Conservation (phyloP, 495 filamentous ascomycete genomes). For the Clavariopsis aquatica region DNA sequence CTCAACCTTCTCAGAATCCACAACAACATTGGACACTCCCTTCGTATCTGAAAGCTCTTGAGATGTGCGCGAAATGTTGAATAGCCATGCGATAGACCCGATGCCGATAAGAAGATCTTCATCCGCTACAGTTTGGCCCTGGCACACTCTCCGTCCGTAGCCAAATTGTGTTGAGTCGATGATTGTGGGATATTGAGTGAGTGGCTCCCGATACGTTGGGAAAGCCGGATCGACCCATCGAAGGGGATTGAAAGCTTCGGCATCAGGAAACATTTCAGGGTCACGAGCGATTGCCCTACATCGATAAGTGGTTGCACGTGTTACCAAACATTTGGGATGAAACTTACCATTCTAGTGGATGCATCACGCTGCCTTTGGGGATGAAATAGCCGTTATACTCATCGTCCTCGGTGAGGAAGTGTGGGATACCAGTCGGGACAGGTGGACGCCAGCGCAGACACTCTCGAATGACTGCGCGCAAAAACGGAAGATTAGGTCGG, state of each 20-base stretch:
- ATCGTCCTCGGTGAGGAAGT: slow-evolving; percentile 56
- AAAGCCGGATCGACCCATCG: slow-evolving; percentile 47
- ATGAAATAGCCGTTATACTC: slow-evolving; percentile 60
- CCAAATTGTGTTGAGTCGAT: slow-evolving; percentile 59
- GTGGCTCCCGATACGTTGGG: slow-evolving; percentile 58
- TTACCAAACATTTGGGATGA: background rate
- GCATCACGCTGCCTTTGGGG: slow-evolving; percentile 57
- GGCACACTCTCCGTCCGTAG: slow-evolving; percentile 62
- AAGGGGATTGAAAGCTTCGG: slow-evolving; percentile 44
- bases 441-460: slow-evolving; percentile 62
- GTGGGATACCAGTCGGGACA: slow-evolving; percentile 53
- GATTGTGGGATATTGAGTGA: slow-evolving; percentile 57
- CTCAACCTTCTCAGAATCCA: slow-evolving; percentile 24
- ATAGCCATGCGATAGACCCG: slow-evolving; percentile 61
- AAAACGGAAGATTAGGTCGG: slow-evolving; percentile 44
- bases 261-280: slow-evolving; percentile 40
- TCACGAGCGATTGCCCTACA: slow-evolving; percentile 43
- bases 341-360: slow-evolving; percentile 53
- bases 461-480: slow-evolving; percentile 63
- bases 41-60: background rate
- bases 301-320: slow-evolving; percentile 9
- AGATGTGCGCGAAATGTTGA: slow-evolving; percentile 52
- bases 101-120: slow-evolving; percentile 59
- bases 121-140: slow-evolving; percentile 57
- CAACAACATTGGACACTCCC: slow-evolving; percentile 10